Conservation (phyloP, 1,284 basidiomycete species). For the Leccinum subrobustum region DNA sequence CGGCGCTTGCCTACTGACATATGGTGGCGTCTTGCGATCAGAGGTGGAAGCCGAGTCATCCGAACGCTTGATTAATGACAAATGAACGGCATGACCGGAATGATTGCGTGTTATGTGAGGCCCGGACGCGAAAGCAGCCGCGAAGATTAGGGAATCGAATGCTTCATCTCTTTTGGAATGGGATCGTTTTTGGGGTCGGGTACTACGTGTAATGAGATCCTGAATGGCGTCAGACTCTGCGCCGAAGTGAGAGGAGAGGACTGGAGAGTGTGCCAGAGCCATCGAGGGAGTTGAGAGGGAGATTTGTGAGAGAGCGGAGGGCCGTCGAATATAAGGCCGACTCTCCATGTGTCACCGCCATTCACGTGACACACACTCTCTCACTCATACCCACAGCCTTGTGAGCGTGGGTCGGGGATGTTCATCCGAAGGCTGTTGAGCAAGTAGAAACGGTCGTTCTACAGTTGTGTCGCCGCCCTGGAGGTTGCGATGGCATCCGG, state of each 20-base stretch:
- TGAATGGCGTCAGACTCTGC: conserved; percentile 40
- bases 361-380: conserved; percentile 10
- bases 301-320: not conserved
- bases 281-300: conserved; percentile 11
- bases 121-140: conserved; percentile 66
- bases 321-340: not conserved
- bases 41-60: conserved; percentile 36
- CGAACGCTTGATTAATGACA: conserved; percentile 49
- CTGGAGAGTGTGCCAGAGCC: conserved; percentile 33
- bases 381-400: not conserved
- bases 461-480: too few relatives aligned
- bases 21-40: conserved; percentile 48
- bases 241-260: conserved; percentile 24
- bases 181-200: conserved; percentile 38
- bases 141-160: conserved; percentile 71
- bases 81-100: conserved; percentile 39
- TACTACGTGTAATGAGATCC: conserved; percentile 40
- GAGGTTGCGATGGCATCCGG: not conserved
- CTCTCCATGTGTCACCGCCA: not conserved
- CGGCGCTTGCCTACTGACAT: conserved; percentile 72
- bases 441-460: too few relatives aligned
- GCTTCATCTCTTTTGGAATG: conserved; percentile 58
- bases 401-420: not conserved
- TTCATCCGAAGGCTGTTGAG: too few relatives aligned
- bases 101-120: conserved; percentile 77